Conservation (phyloP, 768 basidiomycete species). For the Porphyrellus cyaneotinctus region DNA sequence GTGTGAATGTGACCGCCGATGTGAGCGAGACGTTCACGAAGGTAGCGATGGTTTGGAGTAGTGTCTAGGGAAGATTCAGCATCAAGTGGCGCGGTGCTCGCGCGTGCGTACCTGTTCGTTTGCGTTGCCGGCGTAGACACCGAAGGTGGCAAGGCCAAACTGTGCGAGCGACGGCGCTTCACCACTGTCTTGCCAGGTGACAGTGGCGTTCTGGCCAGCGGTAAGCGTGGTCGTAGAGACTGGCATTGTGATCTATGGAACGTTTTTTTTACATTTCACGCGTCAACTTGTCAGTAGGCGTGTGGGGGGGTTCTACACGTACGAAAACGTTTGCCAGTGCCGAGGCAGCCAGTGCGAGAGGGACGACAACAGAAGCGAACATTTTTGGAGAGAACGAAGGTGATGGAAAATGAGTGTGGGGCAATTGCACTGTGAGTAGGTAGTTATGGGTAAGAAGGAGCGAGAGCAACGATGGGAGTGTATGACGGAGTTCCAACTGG, state of each 20-base stretch:
- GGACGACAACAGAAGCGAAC: constrained; percentile 47
- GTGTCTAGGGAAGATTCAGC: constrained; percentile 38
- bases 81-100: background rate
- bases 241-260: constrained; percentile 54
- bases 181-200: constrained; percentile 61
- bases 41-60: constrained; percentile 47
- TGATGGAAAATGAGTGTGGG: constrained; percentile 23
- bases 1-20: constrained; percentile 47
- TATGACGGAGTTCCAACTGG: constrained; percentile 33
- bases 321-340: constrained; percentile 58
- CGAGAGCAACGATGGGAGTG: background rate
- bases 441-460: background rate
- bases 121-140: constrained; percentile 62
- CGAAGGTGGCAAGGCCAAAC: constrained; percentile 51
- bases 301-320: constrained; percentile 30
- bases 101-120: constrained; percentile 48
- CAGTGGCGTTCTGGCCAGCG: constrained; percentile 45
- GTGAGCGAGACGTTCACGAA: constrained; percentile 51
- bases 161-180: constrained; percentile 42
- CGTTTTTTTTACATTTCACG: background rate
- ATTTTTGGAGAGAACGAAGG: constrained; percentile 35
- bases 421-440: background rate
- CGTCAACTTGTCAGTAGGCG: background rate
- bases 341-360: constrained; percentile 50
- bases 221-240: constrained; percentile 41